Conservation (phyloP, 805 yeast species). For the Candida verbasci region DNA sequence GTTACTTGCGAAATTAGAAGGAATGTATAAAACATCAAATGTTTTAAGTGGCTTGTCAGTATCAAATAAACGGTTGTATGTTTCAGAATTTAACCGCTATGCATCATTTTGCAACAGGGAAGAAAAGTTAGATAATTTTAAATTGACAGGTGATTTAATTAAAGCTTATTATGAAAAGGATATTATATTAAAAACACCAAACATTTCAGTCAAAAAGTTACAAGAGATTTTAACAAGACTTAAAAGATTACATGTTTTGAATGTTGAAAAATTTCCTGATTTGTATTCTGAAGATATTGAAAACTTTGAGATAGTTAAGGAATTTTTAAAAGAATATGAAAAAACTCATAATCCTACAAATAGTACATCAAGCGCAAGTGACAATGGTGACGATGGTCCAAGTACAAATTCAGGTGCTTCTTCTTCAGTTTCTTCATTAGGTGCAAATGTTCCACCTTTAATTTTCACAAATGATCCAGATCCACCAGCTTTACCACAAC, state of each 20-base stretch:
- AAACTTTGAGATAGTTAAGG: constrained; percentile 6
- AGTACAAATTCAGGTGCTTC: constrained; percentile 6
- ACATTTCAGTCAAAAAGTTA: constrained; percentile 5
- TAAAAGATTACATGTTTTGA: constrained; percentile 6
- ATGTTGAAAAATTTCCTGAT: constrained; percentile 7
- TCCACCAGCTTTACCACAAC: constrained; percentile 1
- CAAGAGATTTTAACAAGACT: constrained; percentile 7
- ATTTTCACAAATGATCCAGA: neutral
- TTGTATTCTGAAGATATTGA: neutral
- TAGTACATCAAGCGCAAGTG: constrained; percentile 2
- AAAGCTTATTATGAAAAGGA: constrained; percentile 3
- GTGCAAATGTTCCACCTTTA: constrained; percentile 3
- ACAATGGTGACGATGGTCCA: constrained; percentile 3
- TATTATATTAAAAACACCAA: constrained; percentile 3
- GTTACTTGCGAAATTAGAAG: constrained; percentile 4
- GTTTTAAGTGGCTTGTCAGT: constrained; percentile 6
- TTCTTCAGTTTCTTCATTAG: constrained; percentile 5
- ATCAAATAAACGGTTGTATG: constrained; percentile 5
- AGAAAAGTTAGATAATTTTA: constrained; percentile 7
- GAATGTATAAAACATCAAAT: constrained; percentile 5
- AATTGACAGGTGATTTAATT: constrained; percentile 6
- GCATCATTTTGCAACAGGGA: constrained; percentile 7
- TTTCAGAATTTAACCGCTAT: constrained; percentile 8
- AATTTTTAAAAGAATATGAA: constrained; percentile 6
- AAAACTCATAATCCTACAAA: neutral